A percentile compares a stretch with the other conserved stretches of the same genome.
These are phyloP conservation scores for Chlamydomonas eustigma DNA, from an alignment of 139 green algal species.

Conservation along the genomic window DNA sequence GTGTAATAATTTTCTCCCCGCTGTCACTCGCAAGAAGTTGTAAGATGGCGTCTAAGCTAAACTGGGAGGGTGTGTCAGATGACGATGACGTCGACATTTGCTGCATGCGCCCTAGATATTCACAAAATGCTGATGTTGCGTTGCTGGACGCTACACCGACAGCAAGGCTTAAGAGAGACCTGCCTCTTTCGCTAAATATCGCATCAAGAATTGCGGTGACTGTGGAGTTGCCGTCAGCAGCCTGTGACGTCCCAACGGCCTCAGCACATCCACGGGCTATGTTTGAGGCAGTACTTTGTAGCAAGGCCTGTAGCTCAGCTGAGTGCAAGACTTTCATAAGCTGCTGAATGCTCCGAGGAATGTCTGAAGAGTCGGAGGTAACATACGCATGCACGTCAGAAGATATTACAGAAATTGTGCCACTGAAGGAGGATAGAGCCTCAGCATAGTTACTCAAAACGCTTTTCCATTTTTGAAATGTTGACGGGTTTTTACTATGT, in stretches of 20 bases:
- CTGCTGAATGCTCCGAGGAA: constrained; percentile 36
- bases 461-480: constrained; percentile 4
- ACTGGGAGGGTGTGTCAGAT: background rate
- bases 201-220: constrained; percentile 36
- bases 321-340: constrained; percentile 34
- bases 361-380: constrained; percentile 14
- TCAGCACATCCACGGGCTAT: background rate
- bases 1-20: constrained; percentile 28
- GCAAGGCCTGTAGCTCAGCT: constrained; percentile 20
- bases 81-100: background rate
- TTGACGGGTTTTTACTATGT: background rate
- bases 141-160: constrained; percentile 38
- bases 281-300: background rate
- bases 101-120: constrained; percentile 36
- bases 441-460: background rate
- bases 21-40: constrained; percentile 31
- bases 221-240: background rate
- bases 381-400: constrained; percentile 30
- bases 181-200: constrained; percentile 31
- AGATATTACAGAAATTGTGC: constrained; percentile 13
- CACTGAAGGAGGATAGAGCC: constrained; percentile 1
- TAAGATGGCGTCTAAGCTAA: constrained; percentile 15
- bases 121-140: constrained; percentile 24
- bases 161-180: constrained; percentile 33
- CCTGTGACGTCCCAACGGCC: background rate